Conservation (phyloP, 306 rosid species). For the Canavalia gladiata region DNA sequence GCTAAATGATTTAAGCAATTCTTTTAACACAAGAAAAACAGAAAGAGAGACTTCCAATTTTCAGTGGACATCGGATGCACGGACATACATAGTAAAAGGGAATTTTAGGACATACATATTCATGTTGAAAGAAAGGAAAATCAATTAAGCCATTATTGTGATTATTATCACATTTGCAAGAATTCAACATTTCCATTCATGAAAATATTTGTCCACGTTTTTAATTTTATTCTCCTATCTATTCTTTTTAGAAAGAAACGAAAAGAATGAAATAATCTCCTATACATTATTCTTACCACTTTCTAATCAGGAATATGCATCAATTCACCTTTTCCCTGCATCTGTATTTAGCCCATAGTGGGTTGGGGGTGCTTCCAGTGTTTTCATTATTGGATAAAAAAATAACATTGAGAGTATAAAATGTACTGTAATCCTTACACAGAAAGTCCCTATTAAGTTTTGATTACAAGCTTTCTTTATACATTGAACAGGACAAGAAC, state of each 20-base stretch:
- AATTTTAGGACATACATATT: not conserved
- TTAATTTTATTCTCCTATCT: not conserved
- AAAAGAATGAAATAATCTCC: not conserved
- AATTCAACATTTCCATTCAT: not conserved
- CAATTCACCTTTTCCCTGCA: not conserved
- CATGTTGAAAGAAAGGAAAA: not conserved
- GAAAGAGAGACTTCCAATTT: not conserved
- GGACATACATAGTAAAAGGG: not conserved
- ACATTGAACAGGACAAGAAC: conserved; percentile 16
- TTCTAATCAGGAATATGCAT: not conserved
- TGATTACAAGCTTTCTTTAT: not conserved
- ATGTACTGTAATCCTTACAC: not conserved
- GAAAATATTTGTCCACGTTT: not conserved
- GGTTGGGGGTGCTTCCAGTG: not conserved
- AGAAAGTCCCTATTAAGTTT: not conserved
- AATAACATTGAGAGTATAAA: not conserved
- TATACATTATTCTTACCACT: not conserved
- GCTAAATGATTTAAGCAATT: not conserved
- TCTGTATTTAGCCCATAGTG: not conserved
- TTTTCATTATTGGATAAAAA: not conserved
- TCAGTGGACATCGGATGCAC: not conserved
- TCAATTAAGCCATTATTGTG: not conserved
- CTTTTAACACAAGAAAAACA: not conserved
- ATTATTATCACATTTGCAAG: not conserved
- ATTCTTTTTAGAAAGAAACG: not conserved